A percentile compares a stretch with the other conserved stretches of the same genome.
Conservation (phyloP, 139 green algal genomes). For the Prasinococcaceae sp. region DNA sequence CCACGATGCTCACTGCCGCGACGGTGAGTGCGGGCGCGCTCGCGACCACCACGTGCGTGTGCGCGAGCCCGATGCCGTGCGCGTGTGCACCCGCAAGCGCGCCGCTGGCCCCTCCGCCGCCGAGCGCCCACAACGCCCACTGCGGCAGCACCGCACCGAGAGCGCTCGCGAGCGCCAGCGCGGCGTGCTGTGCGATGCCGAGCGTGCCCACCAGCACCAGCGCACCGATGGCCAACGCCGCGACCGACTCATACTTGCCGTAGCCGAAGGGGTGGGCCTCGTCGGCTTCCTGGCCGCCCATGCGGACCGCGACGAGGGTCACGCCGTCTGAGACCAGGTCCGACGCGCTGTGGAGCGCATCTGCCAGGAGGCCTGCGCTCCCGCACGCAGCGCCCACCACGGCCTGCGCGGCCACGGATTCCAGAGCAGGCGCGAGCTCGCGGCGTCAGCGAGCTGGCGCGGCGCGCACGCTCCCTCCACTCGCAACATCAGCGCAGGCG, state of each 20-base stretch:
- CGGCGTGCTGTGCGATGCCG: background rate
- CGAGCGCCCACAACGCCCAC: background rate
- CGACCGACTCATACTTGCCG: background rate
- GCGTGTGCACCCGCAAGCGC: too few species aligned
- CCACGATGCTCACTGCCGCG: background rate
- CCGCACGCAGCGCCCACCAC: background rate
- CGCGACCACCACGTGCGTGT: background rate
- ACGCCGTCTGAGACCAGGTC: slow-evolving; percentile 4
- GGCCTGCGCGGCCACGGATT: background rate
- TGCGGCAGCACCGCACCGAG: background rate
- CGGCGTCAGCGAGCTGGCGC: too few species aligned
- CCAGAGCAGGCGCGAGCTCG: too few species aligned
- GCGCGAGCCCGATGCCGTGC: too few species aligned
- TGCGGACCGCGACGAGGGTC: background rate
- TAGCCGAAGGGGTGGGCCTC: background rate
- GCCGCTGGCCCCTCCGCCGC: background rate
- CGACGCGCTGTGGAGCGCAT: background rate
- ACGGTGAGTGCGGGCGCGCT: background rate
- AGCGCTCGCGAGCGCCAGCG: background rate
- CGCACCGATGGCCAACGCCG: background rate
- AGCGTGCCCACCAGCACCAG: background rate
- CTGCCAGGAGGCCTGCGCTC: background rate
- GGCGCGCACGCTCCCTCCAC: too few species aligned
- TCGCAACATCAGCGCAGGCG: too few species aligned
- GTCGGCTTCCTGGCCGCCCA: background rate